Percentiles rank a stretch among this genome's conserved stretches.
phyloP scores from a whole-genome alignment of 1,284 basidiomycete genomes.

The Ustilago loliicola region DNA sequence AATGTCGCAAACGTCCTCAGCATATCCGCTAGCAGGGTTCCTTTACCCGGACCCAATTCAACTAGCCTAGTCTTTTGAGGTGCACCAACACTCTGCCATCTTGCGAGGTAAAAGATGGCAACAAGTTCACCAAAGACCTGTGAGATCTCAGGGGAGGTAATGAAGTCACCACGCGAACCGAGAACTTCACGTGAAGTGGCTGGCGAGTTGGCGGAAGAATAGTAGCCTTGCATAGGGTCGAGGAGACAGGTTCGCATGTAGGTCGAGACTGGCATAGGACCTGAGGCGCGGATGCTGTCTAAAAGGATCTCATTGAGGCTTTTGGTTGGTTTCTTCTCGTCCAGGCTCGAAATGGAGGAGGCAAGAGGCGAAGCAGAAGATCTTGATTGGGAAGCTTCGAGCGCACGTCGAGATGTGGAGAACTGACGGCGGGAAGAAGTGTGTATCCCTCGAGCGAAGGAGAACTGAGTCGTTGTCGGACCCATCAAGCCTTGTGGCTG shows the following conservation, averaged over 20 bases:
- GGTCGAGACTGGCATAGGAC: constrained; percentile 67
- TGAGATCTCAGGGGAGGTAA: constrained; percentile 95
- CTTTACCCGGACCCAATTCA: constrained; percentile 93
- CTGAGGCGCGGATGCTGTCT: constrained; percentile 51
- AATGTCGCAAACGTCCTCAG: constrained; percentile 74
- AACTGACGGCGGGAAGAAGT: constrained; percentile 20
- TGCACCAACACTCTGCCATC: constrained; percentile 78
- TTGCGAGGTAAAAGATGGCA: constrained; percentile 80
- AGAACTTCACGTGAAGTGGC: constrained; percentile 76
- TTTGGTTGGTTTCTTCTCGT: constrained; percentile 28
- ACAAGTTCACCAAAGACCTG: constrained; percentile 90
- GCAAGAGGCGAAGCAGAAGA: background rate
- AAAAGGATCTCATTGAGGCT: constrained; percentile 43
- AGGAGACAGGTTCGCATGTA: constrained; percentile 69
- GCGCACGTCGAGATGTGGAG: background rate
- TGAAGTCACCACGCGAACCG: constrained; percentile 90
- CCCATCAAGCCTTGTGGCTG: constrained; percentile 37
- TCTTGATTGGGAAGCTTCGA: background rate
- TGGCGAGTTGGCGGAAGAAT: constrained; percentile 51
- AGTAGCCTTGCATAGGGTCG: constrained; percentile 69
- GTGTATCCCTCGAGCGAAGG: constrained; percentile 26
- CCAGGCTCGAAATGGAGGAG: background rate
- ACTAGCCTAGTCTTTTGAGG: constrained; percentile 79
- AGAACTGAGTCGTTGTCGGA: constrained; percentile 26
- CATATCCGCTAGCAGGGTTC: constrained; percentile 92